These are phyloP conservation scores for Hura crepitans DNA, from an alignment of 441 rosid species.

Conservation along the genomic window DNA sequence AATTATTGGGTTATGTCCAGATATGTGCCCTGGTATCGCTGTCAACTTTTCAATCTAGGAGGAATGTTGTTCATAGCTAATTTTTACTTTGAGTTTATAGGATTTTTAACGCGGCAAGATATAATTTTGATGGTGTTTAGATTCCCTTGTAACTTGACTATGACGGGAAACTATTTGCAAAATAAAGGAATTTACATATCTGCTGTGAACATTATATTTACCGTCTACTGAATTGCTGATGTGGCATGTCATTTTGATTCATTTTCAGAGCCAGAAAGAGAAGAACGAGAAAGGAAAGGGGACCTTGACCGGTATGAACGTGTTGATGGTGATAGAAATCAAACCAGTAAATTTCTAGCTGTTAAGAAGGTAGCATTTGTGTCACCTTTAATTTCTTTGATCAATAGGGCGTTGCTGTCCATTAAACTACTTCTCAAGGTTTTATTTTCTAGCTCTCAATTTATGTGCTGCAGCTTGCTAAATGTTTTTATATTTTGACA, in stretches of 20 bases:
- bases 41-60: conserved; percentile 26
- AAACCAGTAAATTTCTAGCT: conserved; percentile 74
- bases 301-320: conserved; percentile 96
- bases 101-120: not conserved
- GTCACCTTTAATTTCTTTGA: not conserved
- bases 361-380: conserved; percentile 64
- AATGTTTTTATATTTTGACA: conserved; percentile 33
- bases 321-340: conserved; percentile 90
- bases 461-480: conserved; percentile 22
- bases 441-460: not conserved
- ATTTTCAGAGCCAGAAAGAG: conserved; percentile 80
- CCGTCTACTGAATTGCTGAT: conserved; percentile 14
- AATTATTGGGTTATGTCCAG: conserved; percentile 85
- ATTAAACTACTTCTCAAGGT: conserved; percentile 15
- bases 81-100: conserved; percentile 14
- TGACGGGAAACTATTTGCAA: conserved; percentile 15
- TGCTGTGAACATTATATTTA: conserved; percentile 6
- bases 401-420: conserved; percentile 1
- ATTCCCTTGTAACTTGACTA: conserved; percentile 18
- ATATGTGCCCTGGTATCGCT: conserved; percentile 95
- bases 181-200: not conserved
- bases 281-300: conserved; percentile 93
- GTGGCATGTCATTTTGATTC: conserved; percentile 23
- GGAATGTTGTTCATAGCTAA: conserved; percentile 19
- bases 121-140: conserved; percentile 8